Conservation (phyloP, 495 filamentous ascomycete species). For the Tuber brumale region DNA sequence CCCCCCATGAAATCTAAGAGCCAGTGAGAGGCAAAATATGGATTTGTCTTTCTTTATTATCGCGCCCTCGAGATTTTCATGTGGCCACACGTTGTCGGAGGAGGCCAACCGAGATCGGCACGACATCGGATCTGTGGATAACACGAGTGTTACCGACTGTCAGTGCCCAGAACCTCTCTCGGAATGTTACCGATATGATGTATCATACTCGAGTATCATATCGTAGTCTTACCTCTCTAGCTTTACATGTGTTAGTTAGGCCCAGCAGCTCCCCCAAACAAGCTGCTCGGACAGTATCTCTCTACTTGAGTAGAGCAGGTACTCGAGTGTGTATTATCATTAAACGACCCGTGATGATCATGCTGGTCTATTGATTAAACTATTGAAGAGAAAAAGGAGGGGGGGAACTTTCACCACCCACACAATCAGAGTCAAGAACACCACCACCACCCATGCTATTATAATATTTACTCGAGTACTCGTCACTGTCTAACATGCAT, state of each 20-base stretch:
- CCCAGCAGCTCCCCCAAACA: background rate
- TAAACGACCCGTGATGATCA: too few species aligned
- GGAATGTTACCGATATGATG: background rate
- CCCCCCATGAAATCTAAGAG: background rate
- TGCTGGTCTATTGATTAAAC: background rate
- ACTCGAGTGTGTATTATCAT: background rate
- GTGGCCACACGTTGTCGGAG: background rate
- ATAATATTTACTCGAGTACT: background rate
- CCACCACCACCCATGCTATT: background rate
- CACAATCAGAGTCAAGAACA: background rate
- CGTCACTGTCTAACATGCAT: slow-evolving; percentile 4
- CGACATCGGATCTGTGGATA: background rate
- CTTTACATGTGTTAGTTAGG: background rate
- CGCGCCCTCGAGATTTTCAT: background rate
- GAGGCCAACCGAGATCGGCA: background rate
- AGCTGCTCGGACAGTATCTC: background rate
- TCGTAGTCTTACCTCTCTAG: background rate
- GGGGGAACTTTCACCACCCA: background rate
- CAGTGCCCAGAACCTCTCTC: background rate
- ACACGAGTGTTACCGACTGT: background rate
- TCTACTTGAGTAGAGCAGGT: background rate
- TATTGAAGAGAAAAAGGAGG: background rate
- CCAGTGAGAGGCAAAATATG: background rate
- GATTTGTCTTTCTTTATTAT: background rate
- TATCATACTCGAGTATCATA: background rate